Evolutionary conservation across 148 eudicot species (phyloP), one percentile per base, ranked within the genome.

Genomic region (Camellia sinensis): DNA sequence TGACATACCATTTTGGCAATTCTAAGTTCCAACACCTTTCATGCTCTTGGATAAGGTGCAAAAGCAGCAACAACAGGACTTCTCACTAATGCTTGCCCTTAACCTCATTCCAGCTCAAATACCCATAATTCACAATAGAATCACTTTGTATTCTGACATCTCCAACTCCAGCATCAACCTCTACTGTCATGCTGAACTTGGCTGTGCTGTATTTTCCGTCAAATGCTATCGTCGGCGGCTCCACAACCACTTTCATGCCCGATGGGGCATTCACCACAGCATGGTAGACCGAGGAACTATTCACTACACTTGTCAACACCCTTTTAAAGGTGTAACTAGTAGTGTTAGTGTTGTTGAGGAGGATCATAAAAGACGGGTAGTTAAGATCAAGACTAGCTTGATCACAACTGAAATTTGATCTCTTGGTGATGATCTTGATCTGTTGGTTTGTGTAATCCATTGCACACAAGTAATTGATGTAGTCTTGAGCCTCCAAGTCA

Each of bases 21-120:
- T 29, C 29, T 29, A 29, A 29, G 29, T 29, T 29, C 29, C 0
- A 29, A 29, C 29, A 29, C 29, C 0, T 29, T 29, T 29, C 29
- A 29, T 29, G 29, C 29, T 29, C 29, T 15, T 72, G 72, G n/a
- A 74, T 43, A 68, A 40, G 78, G 62, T 63, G 82, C 78, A 37
- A 18, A 15, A 3, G 82, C 82, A 64, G 78, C 67, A 21, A 81
- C 83, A 29, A 81, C 60, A n/a, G 84, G 84, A 70, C 84, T 81
- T 48, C 76, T 70, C 46, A 76, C 84, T 2, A 76, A 61, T 69
- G 76, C 29, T 17, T 76, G 7, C 84, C 84, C n/a, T 81, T 81
- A 13, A 68, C 76, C 71, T 81, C 84, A 50, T 56, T 3, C 84
- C 84, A 76, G 14, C 73, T 81, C 14, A 76, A 12, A 43, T 76